Evolutionary conservation across 805 yeast genomes (phyloP).

Genomic region (Hanseniaspora singularis): DNA sequence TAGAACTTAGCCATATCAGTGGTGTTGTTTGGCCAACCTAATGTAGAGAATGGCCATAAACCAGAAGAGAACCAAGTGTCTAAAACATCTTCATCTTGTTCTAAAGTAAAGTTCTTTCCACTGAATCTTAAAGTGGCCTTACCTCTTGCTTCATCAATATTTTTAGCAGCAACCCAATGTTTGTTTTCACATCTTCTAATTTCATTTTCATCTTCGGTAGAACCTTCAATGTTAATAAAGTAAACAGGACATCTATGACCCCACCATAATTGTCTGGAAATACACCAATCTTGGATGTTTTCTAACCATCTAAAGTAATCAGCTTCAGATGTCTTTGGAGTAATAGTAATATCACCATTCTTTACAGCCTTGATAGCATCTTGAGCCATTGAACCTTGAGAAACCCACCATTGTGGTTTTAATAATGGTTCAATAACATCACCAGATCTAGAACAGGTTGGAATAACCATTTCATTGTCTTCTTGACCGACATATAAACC

Average conservation of each 20-base stretch:
- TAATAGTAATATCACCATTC: slow-evolving; percentile 65
- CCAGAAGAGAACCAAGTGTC: slow-evolving; percentile 99
- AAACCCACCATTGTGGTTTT: slow-evolving; percentile 99
- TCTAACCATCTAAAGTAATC: slow-evolving; percentile 94
- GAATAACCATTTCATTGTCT: slow-evolving; percentile 93
- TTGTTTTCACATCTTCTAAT: slow-evolving; percentile 40
- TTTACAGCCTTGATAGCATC: slow-evolving; percentile 78
- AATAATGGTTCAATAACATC: slow-evolving; percentile 92
- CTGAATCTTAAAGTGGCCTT: slow-evolving; percentile 72
- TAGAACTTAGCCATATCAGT: slow-evolving; percentile 63
- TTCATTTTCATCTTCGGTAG: slow-evolving; percentile 40
- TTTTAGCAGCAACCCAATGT: slow-evolving; percentile 88
- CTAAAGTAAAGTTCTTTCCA: slow-evolving; percentile 54
- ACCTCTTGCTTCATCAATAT: slow-evolving; percentile 64
- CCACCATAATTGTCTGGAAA: slow-evolving; percentile 89
- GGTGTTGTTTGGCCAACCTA: slow-evolving; percentile 87
- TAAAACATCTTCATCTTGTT: slow-evolving; percentile 94
- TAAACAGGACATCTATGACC: slow-evolving; percentile 98
- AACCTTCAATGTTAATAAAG: slow-evolving; percentile 70
- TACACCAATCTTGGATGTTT: slow-evolving; percentile 98
- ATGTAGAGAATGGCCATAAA: slow-evolving; percentile 91
- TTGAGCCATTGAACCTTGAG: slow-evolving; percentile 77
- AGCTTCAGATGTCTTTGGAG: slow-evolving; percentile 80
- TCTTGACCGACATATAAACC: slow-evolving; percentile 73
- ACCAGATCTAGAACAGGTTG: slow-evolving; percentile 90